These are phyloP conservation scores for Globisporangium splendens DNA, from an alignment of 352 stramenopile genomes.

Conservation along the genomic window DNA sequence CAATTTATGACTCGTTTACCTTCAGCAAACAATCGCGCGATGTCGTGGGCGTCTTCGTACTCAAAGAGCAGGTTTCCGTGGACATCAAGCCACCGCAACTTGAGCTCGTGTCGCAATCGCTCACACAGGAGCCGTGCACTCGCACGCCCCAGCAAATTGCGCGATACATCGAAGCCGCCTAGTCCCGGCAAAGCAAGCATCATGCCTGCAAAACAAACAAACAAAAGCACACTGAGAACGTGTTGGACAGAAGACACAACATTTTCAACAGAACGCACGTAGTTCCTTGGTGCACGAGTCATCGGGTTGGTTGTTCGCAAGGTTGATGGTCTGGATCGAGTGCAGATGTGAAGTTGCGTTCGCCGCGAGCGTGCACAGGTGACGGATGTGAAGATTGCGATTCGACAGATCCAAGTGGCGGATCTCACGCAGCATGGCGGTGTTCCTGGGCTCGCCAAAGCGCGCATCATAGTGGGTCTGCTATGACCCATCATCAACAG, in stretches of 20 bases:
- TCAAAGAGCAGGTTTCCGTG: constrained; percentile 37
- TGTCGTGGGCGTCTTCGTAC: constrained; percentile 25
- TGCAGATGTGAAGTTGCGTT: constrained; percentile 17
- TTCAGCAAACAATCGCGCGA: constrained; percentile 10
- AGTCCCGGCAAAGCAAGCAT: constrained; percentile 28
- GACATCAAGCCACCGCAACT: constrained; percentile 27
- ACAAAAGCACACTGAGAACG: too few species aligned
- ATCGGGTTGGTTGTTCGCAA: constrained; percentile 41
- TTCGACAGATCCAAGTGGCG: constrained; percentile 21
- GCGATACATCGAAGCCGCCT: constrained; percentile 26
- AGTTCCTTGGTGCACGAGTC: constrained; percentile 25
- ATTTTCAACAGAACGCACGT: too few species aligned
- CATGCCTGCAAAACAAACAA: constrained; percentile 11
- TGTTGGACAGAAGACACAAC: too few species aligned
- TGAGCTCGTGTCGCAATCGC: constrained; percentile 23
- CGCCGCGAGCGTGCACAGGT: constrained; percentile 19
- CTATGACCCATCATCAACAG: too few species aligned
- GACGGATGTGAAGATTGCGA: constrained; percentile 20
- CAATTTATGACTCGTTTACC: too few species aligned
- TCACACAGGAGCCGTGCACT: constrained; percentile 25
- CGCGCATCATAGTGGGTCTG: constrained; percentile 22
- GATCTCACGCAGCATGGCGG: constrained; percentile 20
- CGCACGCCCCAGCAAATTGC: constrained; percentile 32
- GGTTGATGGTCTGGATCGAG: constrained; percentile 23
- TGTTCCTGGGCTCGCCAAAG: constrained; percentile 29